These are phyloP conservation scores for Pleurotus citrinopileatus DNA, from an alignment of 768 basidiomycete species.

Conservation along the genomic window DNA sequence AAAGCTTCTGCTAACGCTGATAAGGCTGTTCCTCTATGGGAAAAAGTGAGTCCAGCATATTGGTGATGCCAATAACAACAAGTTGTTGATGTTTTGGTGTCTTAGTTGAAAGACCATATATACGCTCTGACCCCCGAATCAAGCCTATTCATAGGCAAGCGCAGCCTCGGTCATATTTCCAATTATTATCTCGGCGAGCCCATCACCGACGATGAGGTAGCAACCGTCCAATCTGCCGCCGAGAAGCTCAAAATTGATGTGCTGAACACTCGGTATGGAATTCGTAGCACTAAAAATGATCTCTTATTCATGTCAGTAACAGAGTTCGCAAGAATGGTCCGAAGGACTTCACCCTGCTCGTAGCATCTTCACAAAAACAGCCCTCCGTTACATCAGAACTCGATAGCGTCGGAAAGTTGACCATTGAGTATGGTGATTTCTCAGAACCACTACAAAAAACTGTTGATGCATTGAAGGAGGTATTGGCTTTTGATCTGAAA, in stretches of 20 bases:
- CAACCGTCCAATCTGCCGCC: constrained; percentile 67
- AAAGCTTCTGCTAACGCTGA: constrained; percentile 55
- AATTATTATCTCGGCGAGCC: constrained; percentile 83
- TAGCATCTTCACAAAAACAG: constrained; percentile 62
- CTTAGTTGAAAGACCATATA: constrained; percentile 70
- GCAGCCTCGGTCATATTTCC: constrained; percentile 69
- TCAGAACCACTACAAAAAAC: constrained; percentile 51
- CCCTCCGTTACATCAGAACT: constrained; percentile 45
- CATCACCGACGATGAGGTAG: constrained; percentile 76
- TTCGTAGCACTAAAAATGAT: constrained; percentile 4
- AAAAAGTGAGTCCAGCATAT: constrained; percentile 38
- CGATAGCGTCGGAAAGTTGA: constrained; percentile 47
- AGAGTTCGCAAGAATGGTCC: constrained; percentile 72
- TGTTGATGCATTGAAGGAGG: constrained; percentile 58
- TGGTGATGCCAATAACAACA: not conserved
- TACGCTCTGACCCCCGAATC: constrained; percentile 65
- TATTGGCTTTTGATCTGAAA: constrained; percentile 19
- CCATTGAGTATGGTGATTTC: constrained; percentile 77
- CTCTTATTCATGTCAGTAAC: not conserved
- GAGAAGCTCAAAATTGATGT: constrained; percentile 76
- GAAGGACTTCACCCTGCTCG: constrained; percentile 62
- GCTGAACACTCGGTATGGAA: constrained; percentile 71
- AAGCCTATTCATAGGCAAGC: constrained; percentile 77
- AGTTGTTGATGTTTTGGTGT: not conserved
- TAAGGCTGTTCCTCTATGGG: constrained; percentile 59